A percentile compares a stretch with the other conserved stretches of the same genome.
Conservation (phyloP, 2,329 filamentous ascomycete species). For the Colletotrichum lindemuthianum region DNA sequence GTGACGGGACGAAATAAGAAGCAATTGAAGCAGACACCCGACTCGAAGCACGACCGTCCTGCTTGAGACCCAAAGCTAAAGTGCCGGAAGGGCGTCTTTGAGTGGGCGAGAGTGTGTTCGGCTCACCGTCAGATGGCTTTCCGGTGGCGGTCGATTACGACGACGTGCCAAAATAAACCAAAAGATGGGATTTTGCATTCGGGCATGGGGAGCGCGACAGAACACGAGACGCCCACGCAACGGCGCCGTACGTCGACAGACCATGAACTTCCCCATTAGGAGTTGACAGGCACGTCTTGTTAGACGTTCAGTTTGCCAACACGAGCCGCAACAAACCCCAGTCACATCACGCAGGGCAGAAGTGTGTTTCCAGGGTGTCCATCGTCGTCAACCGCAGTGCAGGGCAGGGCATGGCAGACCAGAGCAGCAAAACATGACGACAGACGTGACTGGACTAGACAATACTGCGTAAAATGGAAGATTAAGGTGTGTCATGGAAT, state of each 20-base stretch:
- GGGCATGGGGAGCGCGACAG: background rate
- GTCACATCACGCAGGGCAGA: no score
- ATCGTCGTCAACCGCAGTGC: no score
- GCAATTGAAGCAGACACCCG: conserved; percentile 27
- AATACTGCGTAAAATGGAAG: no score
- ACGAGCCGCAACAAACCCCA: conserved; percentile 29
- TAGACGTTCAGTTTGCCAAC: conserved; percentile 13
- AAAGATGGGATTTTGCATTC: conserved; percentile 26
- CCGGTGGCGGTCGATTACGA: conserved; percentile 36
- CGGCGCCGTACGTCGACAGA: background rate
- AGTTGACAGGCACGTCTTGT: background rate
- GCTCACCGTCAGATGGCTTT: conserved; percentile 35
- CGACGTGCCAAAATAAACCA: conserved; percentile 26
- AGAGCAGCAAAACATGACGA: no score
- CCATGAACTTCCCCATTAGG: conserved; percentile 26
- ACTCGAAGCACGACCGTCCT: conserved; percentile 26
- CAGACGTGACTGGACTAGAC: no score
- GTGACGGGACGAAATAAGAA: conserved; percentile 29
- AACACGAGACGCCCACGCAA: conserved; percentile 27
- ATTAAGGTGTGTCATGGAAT: conserved; percentile 5
- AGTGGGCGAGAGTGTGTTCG: conserved; percentile 29
- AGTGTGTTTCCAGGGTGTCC: no score
- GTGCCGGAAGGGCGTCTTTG: conserved; percentile 17
- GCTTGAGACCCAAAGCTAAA: conserved; percentile 30
- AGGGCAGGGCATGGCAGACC: no score